Base-by-base conservation (phyloP, 495 filamentous ascomycete species). In the Penicillium verhagenii region DNA sequence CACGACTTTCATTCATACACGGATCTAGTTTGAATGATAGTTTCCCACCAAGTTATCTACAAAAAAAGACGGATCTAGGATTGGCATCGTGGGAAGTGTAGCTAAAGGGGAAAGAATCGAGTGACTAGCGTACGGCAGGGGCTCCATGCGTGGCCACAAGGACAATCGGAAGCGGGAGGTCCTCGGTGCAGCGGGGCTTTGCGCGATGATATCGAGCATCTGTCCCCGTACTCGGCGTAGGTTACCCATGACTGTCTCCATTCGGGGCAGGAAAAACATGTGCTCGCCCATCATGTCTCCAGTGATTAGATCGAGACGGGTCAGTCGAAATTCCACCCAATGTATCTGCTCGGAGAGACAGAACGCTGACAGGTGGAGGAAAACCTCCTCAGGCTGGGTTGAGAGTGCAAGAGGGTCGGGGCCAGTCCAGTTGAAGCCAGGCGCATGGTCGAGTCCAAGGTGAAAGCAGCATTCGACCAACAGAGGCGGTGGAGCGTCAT, bases 301-400 rank as follows among this genome's bases (percentile, higher is more conserved):
- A 10, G 18, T 52, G 4, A 6, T 31, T 3, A 4, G 25, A 14
- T 23, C 47, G 2, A 57, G 16, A 14, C 31, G 29, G 5, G 14
- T 25, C 13, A 56, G 53, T 25, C 53, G 46, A 14, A 43, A n/a
- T 43, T 56, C 53, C 49, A 50, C 40, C 46, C 47, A 56, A n/a
- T 37, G 4, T 26, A 56, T 38, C 26, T 11, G 37, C 28, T 44
- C 39, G 29, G 19, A 44, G 31, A 37, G 39, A 6, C 38, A 31
- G 9, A 56, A 56, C 7, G 46, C 31, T 10, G 53, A 56, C 16
- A 56, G 2, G 16, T 50, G 28, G 20, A 56, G 46, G 25, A 56
- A 56, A 25, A 56, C 26, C 6, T 50, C 53, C 11, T 50, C 37
- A 26, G 37, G 31, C 25, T 28, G 29, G 25, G 53, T 56, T 20